These are phyloP conservation scores for Esteya vermicola DNA, from an alignment of 2,329 filamentous ascomycete species.

Conservation along the genomic window DNA sequence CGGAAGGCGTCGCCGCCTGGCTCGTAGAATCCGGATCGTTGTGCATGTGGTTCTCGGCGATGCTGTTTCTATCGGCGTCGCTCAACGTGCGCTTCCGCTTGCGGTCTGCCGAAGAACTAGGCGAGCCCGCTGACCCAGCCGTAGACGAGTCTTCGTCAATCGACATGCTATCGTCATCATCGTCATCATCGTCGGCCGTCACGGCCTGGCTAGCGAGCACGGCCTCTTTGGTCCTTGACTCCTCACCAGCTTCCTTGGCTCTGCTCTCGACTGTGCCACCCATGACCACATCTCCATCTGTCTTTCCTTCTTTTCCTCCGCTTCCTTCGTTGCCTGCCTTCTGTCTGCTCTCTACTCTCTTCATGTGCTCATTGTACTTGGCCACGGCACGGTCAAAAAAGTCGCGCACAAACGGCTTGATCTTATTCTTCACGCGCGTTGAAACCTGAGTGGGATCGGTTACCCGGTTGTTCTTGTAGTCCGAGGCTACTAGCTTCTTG, in stretches of 20 bases:
- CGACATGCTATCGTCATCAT: too few relatives aligned
- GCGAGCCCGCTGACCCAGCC: too few relatives aligned
- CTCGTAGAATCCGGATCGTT: constrained; percentile 22
- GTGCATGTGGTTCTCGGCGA: not conserved
- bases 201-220: not conserved
- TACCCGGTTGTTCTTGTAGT: constrained; percentile 84
- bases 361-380: constrained; percentile 57
- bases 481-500: constrained; percentile 82
- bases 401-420: constrained; percentile 71
- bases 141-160: too few relatives aligned
- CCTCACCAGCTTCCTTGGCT: constrained; percentile 30
- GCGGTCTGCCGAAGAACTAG: constrained; percentile 35
- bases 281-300: not conserved
- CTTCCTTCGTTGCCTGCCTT: constrained; percentile 24
- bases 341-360: too few relatives aligned
- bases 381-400: constrained; percentile 76
- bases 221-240: not conserved
- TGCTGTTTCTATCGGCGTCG: not conserved
- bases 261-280: too few relatives aligned
- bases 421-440: constrained; percentile 64
- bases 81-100: constrained; percentile 48
- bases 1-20: constrained; percentile 37
- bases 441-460: constrained; percentile 61
- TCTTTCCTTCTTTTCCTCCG: not conserved
- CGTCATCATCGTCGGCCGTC: not conserved